Evolutionary conservation across 2,329 filamentous ascomycete species (phyloP).

Genomic region (Penicillium rolfsii): DNA sequence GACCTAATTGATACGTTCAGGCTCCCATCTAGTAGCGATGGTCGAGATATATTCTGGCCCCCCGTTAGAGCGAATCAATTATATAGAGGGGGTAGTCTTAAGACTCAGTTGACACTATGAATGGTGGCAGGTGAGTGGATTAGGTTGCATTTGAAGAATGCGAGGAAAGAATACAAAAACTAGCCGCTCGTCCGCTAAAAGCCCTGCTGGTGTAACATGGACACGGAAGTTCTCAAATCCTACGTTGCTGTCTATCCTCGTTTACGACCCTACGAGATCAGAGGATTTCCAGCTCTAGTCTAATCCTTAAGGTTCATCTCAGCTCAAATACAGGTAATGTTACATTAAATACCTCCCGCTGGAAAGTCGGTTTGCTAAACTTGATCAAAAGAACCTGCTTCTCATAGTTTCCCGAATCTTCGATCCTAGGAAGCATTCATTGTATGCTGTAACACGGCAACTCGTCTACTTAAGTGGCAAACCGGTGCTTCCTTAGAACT

Average conservation of each 20-base stretch:
- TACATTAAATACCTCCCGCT: not conserved
- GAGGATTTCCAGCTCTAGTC: not conserved
- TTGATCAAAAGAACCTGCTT: constrained; percentile 2
- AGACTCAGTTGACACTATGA: constrained; percentile 2
- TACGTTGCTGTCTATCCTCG: constrained; percentile 2
- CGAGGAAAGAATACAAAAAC: not conserved
- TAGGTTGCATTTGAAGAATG: constrained; percentile 1
- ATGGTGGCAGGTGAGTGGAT: constrained; percentile 2
- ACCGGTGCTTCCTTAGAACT: constrained; percentile 1
- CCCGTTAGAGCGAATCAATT: not conserved
- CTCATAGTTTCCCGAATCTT: constrained; percentile 2
- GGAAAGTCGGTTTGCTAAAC: not conserved
- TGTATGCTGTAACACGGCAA: constrained; percentile 3
- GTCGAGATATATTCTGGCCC: constrained; percentile 2
- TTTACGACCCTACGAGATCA: constrained; percentile 2
- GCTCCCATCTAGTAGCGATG: not conserved
- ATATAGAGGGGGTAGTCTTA: not conserved
- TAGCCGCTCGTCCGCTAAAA: not conserved
- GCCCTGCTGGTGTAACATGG: constrained; percentile 2
- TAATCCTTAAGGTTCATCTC: constrained; percentile 1
- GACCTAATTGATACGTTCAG: not conserved
- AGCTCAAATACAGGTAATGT: constrained; percentile 1
- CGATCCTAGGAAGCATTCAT: constrained; percentile 2
- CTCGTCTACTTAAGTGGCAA: not conserved
- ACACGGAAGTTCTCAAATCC: constrained; percentile 2